Base-by-base conservation (phyloP, 768 basidiomycete genomes). In the Pleurotus sapidus region DNA sequence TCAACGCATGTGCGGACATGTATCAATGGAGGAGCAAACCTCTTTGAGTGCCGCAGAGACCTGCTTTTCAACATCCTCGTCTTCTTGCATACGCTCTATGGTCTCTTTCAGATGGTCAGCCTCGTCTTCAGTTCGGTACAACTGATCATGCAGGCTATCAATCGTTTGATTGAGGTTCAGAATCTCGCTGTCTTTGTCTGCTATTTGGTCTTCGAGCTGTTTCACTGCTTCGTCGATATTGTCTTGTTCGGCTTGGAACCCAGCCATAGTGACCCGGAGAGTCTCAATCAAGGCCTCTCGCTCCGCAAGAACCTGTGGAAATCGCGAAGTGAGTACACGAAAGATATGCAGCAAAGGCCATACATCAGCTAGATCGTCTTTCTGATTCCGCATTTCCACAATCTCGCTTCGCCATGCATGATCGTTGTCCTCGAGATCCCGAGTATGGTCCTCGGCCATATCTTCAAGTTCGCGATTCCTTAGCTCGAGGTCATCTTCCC, bases 401-500 rank as follows among this genome's bases (percentile, higher is more conserved):
- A 95, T 86, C 66, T 96, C 95, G 3, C 89, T 90, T 56, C 88
- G 76, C 93, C 93, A 96, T 63, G 92, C 91, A 43, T 87, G 83
- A 64, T 93, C 91, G 5, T 93, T 87, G 2, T 81, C 79, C 17
- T 82, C 80, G 2, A 93, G 83, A 54, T 91, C 87, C 25, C 83
- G 78, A 53, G 86, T 79, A 65, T 92, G 89, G 65, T 93, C 89
- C 5, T 73, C 74, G 4, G 93, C 79, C 46, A 96, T 69, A 48
- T 95, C 90, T 3, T 89, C 86, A 46, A 95, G 84, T 68, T 93
- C 91, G 58, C 80, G 75, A 56, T 81, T 81, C 74, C 89, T 89
- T 68, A 86, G 74, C 53, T 94, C 92, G 18, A 94, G 70, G 27
- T 96, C 95, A 60, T 95, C 90, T 64, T 95, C 91, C 70, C 84